Evolutionary conservation across 805 yeast species (phyloP), one percentile per base, ranked within the genome.

Genomic region (Peterozyma xylosa): DNA sequence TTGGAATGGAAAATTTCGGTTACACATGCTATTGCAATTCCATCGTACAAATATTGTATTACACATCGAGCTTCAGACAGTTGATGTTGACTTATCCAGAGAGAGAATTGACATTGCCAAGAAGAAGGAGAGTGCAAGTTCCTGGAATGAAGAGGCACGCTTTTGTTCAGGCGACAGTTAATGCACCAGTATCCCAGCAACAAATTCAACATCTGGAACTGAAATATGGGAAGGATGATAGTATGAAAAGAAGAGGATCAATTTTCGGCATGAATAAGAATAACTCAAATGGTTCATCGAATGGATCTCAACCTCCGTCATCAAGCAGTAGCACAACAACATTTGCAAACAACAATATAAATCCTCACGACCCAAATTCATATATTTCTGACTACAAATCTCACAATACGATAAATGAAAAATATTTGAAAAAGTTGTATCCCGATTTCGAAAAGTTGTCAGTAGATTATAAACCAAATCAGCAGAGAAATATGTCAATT

Each of bases 11-110:
- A 57, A 86, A 86, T 57, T 85, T 84, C 54, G 96, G 95, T 2
- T 83, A 89, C 59, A 89, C 97, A 0, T 93, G 98, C 65, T 91
- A 91, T 66, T 86, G 96, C 63, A 93, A 93, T 54, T 87, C 96
- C 9, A 86, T 93, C 30, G 65, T 93, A 18, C 99, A 93, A 60
- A 87, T 95, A 51, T 71, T 91, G 9, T 91, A 77, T 67, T 82
- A 85, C 63, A 74, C 91, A 3, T 71, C 74, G 21, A 74, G 73
- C 29, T 88, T 93, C 55, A 74, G 97, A 38, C 62, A 68, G 14
- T 71, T 70, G 42, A 57, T 85, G 1, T 59, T 79, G 40, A 62
- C 66, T 42, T 70, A 69, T 48, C 85, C 85, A 3, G 50, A 53
- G 7, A 61, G 66, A 40, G 64, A 60, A 37, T 50, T 59, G 2